These are phyloP conservation scores for Paratinospora sagittata DNA, from an alignment of 164 flowering plant species.

Conservation along the genomic window DNA sequence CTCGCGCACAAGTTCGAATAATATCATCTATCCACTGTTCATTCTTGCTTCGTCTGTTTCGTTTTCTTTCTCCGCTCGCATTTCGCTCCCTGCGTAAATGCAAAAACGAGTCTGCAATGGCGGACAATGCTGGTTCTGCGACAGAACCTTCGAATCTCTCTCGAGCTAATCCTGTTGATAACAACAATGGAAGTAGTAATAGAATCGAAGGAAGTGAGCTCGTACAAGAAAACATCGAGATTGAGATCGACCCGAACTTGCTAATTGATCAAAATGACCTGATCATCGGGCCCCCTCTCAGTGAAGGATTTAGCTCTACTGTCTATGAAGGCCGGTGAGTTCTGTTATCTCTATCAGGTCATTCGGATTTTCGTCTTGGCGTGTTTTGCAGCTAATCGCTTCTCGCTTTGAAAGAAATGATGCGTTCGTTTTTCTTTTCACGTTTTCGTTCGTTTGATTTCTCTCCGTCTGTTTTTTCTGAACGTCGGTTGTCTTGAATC, in stretches of 20 bases:
- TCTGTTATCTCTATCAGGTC: neutral
- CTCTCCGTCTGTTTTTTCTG: too few relatives aligned
- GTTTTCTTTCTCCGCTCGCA: neutral
- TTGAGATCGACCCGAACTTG: conserved; percentile 9
- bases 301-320: conserved; percentile 16
- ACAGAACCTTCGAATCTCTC: conserved; percentile 5
- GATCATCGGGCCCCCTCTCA: conserved; percentile 9
- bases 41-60: too few relatives aligned
- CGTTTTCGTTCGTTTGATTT: too few relatives aligned
- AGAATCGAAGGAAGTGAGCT: neutral
- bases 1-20: neutral
- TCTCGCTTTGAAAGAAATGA: neutral
- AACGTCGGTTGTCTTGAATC: too few relatives aligned
- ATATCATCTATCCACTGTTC: too few relatives aligned
- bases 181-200: neutral
- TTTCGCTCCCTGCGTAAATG: conserved; percentile 8
- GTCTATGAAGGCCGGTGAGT: conserved; percentile 22
- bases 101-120: neutral
- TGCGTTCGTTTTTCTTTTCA: neutral
- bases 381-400: neutral
- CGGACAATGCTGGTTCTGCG: neutral
- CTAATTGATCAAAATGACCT: conserved; percentile 13
- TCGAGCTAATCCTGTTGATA: neutral
- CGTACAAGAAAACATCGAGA: neutral
- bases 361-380: too few relatives aligned